These are phyloP conservation scores for Thermochaetoides thermophila DNA, from an alignment of 495 filamentous ascomycete genomes.

Conservation along the genomic window DNA sequence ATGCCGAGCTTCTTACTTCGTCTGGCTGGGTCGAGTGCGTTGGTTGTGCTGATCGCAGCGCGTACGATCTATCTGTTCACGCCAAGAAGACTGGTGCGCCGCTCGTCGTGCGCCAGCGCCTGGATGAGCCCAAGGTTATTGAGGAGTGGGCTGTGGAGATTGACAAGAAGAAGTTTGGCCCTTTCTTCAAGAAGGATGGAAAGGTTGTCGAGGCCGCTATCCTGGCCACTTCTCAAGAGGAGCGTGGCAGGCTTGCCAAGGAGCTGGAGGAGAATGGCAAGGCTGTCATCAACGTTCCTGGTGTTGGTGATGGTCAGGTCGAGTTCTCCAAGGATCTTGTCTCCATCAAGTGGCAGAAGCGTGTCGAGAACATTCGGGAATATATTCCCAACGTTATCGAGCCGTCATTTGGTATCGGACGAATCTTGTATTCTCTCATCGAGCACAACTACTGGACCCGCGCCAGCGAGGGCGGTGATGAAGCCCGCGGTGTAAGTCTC, in stretches of 20 bases:
- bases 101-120: slow-evolving; percentile 49
- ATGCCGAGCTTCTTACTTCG: slow-evolving; percentile 64
- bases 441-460: slow-evolving; percentile 72
- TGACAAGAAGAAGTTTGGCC: slow-evolving; percentile 76
- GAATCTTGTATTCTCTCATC: slow-evolving; percentile 62
- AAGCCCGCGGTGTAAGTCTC: slow-evolving; percentile 48
- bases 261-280: slow-evolving; percentile 51
- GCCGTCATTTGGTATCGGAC: slow-evolving; percentile 73
- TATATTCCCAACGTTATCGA: slow-evolving; percentile 78
- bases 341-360: slow-evolving; percentile 53
- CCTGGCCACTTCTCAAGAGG: slow-evolving; percentile 49
- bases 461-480: slow-evolving; percentile 47
- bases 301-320: slow-evolving; percentile 36
- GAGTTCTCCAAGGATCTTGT: slow-evolving; percentile 58
- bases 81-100: slow-evolving; percentile 68
- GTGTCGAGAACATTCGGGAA: slow-evolving; percentile 54
- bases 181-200: slow-evolving; percentile 66
- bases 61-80: slow-evolving; percentile 66
- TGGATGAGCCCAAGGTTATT: slow-evolving; percentile 46
- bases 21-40: slow-evolving; percentile 82
- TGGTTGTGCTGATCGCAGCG: slow-evolving; percentile 69
- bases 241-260: slow-evolving; percentile 53
- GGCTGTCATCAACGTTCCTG: slow-evolving; percentile 50
- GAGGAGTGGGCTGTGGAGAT: slow-evolving; percentile 63
- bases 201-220: slow-evolving; percentile 59